These are phyloP conservation scores for Monosporascus sp. DNA, from an alignment of 2,329 filamentous ascomycete species.

Conservation along the genomic window DNA sequence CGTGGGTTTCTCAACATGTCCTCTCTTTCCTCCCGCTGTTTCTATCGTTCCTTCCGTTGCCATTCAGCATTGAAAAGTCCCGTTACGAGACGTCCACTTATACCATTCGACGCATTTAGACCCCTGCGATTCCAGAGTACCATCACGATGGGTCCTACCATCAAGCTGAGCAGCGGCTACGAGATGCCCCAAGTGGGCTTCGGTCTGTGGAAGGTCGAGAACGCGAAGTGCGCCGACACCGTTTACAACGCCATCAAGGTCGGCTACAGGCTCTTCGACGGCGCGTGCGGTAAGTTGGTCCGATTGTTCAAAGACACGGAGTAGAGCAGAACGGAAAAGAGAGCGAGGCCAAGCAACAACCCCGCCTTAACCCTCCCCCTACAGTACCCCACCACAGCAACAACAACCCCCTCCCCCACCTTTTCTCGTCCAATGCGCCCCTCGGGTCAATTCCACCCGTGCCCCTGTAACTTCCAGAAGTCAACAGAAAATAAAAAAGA, in stretches of 20 bases:
- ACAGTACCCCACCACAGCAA: neutral
- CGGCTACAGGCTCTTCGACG: constrained; percentile 56
- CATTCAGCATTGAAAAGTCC: neutral
- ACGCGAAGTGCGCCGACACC: constrained; percentile 64
- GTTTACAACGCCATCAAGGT: constrained; percentile 70
- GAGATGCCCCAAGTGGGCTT: constrained; percentile 74
- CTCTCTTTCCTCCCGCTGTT: neutral
- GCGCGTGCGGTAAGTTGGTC: constrained; percentile 48
- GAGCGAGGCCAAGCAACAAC: neutral
- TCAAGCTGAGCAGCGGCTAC: constrained; percentile 60
- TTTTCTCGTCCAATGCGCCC: neutral
- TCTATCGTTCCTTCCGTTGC: neutral
- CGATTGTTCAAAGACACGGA: too few species aligned
- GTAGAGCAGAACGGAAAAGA: neutral
- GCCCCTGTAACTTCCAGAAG: neutral
- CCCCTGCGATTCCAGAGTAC: neutral
- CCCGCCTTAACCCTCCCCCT: neutral
- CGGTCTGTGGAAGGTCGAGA: constrained; percentile 79
- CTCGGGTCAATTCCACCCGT: neutral
- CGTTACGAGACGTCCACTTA: neutral
- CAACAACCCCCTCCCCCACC: constrained; percentile 1
- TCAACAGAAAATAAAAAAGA: neutral
- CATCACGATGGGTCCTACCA: constrained; percentile 31
- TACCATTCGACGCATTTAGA: neutral
- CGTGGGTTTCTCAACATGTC: neutral